Percentiles rank a stretch among this genome's conserved stretches.
Evolutionary conservation across 805 yeast species (phyloP).

Genomic region (Pichia deserticola): DNA sequence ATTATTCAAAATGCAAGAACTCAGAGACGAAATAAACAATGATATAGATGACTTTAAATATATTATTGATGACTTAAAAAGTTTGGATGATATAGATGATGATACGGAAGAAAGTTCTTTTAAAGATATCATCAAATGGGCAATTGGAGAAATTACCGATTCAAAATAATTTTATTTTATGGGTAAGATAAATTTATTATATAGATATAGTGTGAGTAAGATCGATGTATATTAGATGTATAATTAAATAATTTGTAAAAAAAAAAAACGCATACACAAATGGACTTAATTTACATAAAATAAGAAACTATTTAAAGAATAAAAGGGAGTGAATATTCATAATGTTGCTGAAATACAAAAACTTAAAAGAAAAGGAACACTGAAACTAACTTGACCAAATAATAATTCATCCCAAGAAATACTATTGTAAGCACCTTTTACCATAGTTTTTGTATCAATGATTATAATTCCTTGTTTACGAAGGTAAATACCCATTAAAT

Average conservation of each 20-base stretch:
- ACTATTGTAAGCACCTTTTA: slow-evolving; percentile 7
- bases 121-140: slow-evolving; percentile 14
- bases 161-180: neutral
- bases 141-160: slow-evolving; percentile 9
- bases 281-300: neutral
- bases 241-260: too few relatives aligned
- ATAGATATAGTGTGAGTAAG: too few relatives aligned
- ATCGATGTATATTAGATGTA: too few relatives aligned
- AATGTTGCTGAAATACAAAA: slow-evolving; percentile 34
- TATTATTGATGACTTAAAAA: slow-evolving; percentile 9
- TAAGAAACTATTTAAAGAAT: too few relatives aligned
- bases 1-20: slow-evolving; percentile 7
- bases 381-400: slow-evolving; percentile 56
- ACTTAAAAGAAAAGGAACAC: slow-evolving; percentile 44
- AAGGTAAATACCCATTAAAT: slow-evolving; percentile 43
- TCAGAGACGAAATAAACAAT: slow-evolving; percentile 7
- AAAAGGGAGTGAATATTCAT: too few relatives aligned
- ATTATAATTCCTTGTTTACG: slow-evolving; percentile 45
- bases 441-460: slow-evolving; percentile 23
- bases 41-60: slow-evolving; percentile 9
- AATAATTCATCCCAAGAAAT: slow-evolving; percentile 31
- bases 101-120: slow-evolving; percentile 14
- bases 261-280: neutral
- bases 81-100: slow-evolving; percentile 12
- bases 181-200: too few relatives aligned